A percentile compares a stretch with the other conserved stretches of the same genome.
Conservation (phyloP, 805 yeast genomes). For the Ogataea pini region DNA sequence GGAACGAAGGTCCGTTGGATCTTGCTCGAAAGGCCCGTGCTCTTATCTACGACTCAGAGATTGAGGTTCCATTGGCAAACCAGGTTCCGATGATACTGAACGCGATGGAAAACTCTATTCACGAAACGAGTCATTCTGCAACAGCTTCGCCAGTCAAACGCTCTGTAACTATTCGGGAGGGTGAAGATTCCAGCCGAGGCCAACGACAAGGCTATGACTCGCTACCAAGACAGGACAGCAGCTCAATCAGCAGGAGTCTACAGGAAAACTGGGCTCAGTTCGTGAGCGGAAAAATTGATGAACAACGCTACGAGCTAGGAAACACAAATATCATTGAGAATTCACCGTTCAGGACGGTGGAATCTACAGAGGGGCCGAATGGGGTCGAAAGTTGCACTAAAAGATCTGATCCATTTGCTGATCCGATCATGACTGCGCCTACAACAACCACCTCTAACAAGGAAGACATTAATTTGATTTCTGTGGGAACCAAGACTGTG, state of each 20-base stretch:
- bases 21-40: constrained; percentile 59
- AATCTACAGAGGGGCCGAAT: not conserved
- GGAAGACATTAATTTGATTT: constrained; percentile 13
- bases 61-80: constrained; percentile 54
- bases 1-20: constrained; percentile 67
- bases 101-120: constrained; percentile 47
- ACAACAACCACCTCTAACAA: not conserved
- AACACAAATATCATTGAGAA: constrained; percentile 17
- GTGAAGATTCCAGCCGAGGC: constrained; percentile 1
- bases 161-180: not conserved
- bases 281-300: constrained; percentile 34
- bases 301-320: constrained; percentile 23
- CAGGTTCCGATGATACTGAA: constrained; percentile 39
- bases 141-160: constrained; percentile 2
- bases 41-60: constrained; percentile 58
- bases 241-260: constrained; percentile 17
- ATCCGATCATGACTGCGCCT: not conserved
- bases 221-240: not conserved
- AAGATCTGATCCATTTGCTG: not conserved
- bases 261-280: constrained; percentile 35
- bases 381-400: not conserved
- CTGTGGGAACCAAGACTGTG: constrained; percentile 43
- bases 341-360: constrained; percentile 6
- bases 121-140: no score
- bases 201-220: no score